Evolutionary conservation across 208 protist genomes (phyloP).

Genomic region (Leishmania aethiopica): DNA sequence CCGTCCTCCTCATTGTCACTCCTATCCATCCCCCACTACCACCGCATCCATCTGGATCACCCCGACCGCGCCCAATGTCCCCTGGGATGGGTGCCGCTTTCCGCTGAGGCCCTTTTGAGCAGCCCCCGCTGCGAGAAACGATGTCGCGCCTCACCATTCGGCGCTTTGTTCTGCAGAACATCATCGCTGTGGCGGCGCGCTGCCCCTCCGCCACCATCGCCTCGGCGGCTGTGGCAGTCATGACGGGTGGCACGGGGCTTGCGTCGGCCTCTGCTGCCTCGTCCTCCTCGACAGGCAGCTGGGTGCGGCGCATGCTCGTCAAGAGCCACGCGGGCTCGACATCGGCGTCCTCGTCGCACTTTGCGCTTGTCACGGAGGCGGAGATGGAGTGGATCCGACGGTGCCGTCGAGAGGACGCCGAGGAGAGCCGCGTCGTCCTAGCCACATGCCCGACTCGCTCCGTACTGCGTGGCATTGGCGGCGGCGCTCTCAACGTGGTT

Average conservation of each 20-base stretch:
- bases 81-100: background rate
- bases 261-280: slow-evolving; percentile 4
- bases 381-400: slow-evolving; percentile 69
- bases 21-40: background rate
- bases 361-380: slow-evolving; percentile 69
- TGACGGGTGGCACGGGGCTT: slow-evolving; percentile 10
- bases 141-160: slow-evolving; percentile 69
- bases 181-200: slow-evolving; percentile 64
- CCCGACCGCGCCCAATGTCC: too few relatives aligned
- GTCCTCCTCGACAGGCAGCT: background rate
- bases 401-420: slow-evolving; percentile 54
- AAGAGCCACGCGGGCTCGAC: background rate
- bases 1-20: background rate
- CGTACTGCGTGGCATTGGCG: slow-evolving; percentile 51
- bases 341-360: slow-evolving; percentile 11
- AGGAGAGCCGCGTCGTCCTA: slow-evolving; percentile 76
- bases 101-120: background rate
- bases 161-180: slow-evolving; percentile 74
- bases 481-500: slow-evolving; percentile 50
- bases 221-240: slow-evolving; percentile 20
- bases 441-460: slow-evolving; percentile 57
- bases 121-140: background rate
- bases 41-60: background rate
- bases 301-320: slow-evolving; percentile 23
- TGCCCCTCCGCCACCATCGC: slow-evolving; percentile 48